Base-by-base conservation (phyloP, 2,329 filamentous ascomycete species). In the Paraphoma chrysanthemicola region DNA sequence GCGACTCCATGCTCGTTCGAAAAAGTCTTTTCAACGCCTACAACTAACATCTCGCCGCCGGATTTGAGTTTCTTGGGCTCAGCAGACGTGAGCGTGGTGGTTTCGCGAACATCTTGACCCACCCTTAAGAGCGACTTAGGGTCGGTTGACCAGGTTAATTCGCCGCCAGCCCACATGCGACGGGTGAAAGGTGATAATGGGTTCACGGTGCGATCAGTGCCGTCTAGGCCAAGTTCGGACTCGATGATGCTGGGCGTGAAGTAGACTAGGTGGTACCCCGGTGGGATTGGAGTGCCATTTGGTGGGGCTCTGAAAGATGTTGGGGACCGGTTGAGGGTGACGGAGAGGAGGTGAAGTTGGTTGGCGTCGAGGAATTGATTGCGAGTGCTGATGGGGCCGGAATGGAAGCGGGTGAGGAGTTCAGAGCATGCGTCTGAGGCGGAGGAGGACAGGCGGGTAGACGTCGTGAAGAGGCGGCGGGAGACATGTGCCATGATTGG, bases 161-260 rank as follows among this genome's bases (percentile, higher is more conserved):
- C 84, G 0, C 93, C 95, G 29, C 93, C 93, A n/a, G 92, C 92
- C 95, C 95, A 99, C 80, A 99, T 87, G 16, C 95, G 87, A 28
- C 91, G 85, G 42, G 84, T 84, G 69, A 90, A 97, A 1, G 88
- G 88, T 1, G 73, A 71, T 0, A 90, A 89, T 0, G 94, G 94
- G 18, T 84, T 88, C 71, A 96, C 92, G 48, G 89, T 83, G 2
- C 86, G 82, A 73, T 98, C 94, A 0, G 93, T 96, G 54, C 94
- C 94, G 78, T 98, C 95, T 1, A 86, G 80, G 12, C 92, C 84
- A 39, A 98, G 84, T 39, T 82, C 72, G 5, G 84, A 85, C 36
- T 87, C 81, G 1, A 85, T 80, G 18, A 90, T 82, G 62, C 88
- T 86, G 12, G 91, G 86, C 48, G 92, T 92, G 77, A 97, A 97